phyloP scores from a whole-genome alignment of 1,284 basidiomycete species.

The Cryptococcus sp. region DNA sequence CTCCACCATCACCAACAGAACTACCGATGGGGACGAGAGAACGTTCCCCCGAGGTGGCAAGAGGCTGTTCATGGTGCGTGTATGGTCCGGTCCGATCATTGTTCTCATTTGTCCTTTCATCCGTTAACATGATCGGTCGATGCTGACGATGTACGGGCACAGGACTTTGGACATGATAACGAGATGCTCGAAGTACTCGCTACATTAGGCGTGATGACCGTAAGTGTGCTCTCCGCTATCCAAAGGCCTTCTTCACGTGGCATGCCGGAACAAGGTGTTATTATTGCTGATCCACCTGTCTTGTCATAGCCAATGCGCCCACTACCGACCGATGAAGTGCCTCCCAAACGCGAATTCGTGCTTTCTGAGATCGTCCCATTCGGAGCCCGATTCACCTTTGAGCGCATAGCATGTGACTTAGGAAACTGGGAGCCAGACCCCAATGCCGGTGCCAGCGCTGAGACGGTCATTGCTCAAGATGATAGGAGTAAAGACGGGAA shows the following conservation, averaged over 20 bases:
- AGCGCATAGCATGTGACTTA: slow-evolving; percentile 40
- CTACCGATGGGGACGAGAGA: slow-evolving; percentile 63
- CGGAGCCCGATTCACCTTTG: slow-evolving; percentile 42
- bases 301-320: slow-evolving; percentile 27
- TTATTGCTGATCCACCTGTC: too few relatives aligned
- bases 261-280: too few relatives aligned
- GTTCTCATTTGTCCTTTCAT: background rate
- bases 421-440: slow-evolving; percentile 38
- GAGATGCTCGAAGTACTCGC: slow-evolving; percentile 73
- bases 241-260: too few relatives aligned
- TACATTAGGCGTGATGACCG: slow-evolving; percentile 69
- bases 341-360: slow-evolving; percentile 32
- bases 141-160: background rate
- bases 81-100: background rate
- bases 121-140: background rate
- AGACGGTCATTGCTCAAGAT: slow-evolving; percentile 1
- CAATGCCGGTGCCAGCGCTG: slow-evolving; percentile 3
- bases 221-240: slow-evolving; percentile 21
- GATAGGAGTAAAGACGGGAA: slow-evolving; percentile 21
- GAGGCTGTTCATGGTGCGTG: slow-evolving; percentile 45
- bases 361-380: slow-evolving; percentile 44
- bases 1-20: slow-evolving; percentile 74
- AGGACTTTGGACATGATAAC: slow-evolving; percentile 80
- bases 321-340: slow-evolving; percentile 22
- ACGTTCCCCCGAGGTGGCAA: slow-evolving; percentile 65